phyloP scores from a whole-genome alignment of 305 asterid genomes.

The Fraxinus sp. region DNA sequence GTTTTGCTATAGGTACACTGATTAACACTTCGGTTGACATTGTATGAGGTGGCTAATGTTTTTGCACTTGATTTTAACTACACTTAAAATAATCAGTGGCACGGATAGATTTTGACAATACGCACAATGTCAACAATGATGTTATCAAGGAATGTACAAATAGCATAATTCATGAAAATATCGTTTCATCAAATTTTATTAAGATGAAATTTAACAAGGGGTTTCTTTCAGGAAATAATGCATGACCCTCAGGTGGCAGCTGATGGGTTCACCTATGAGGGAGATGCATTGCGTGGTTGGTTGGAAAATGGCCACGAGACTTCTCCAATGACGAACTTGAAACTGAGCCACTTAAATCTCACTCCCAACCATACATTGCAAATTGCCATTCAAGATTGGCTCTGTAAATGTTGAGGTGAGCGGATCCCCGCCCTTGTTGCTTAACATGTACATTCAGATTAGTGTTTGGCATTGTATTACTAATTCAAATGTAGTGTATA shows the following conservation, averaged over 20 bases:
- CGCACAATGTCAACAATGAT: too few species aligned
- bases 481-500: not conserved
- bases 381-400: slow-evolving; percentile 74
- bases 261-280: slow-evolving; percentile 88
- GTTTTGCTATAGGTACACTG: too few species aligned
- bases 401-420: slow-evolving; percentile 39
- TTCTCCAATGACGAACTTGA: slow-evolving; percentile 87
- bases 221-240: slow-evolving; percentile 75
- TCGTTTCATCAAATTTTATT: not conserved
- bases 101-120: too few species aligned
- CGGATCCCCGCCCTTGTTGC: not conserved
- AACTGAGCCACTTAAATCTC: slow-evolving; percentile 45
- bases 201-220: not conserved
- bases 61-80: too few species aligned
- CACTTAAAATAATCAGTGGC: too few species aligned
- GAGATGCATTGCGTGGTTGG: slow-evolving; percentile 80
- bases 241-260: slow-evolving; percentile 88
- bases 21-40: too few species aligned
- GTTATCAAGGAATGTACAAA: too few species aligned
- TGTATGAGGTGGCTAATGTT: too few species aligned
- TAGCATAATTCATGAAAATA: not conserved
- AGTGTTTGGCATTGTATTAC: not conserved
- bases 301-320: slow-evolving; percentile 60
- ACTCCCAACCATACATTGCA: slow-evolving; percentile 68
- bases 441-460: slow-evolving; percentile 5